Conservation (phyloP, 2,329 filamentous ascomycete genomes). For the Malbranchea cinnamomea region DNA sequence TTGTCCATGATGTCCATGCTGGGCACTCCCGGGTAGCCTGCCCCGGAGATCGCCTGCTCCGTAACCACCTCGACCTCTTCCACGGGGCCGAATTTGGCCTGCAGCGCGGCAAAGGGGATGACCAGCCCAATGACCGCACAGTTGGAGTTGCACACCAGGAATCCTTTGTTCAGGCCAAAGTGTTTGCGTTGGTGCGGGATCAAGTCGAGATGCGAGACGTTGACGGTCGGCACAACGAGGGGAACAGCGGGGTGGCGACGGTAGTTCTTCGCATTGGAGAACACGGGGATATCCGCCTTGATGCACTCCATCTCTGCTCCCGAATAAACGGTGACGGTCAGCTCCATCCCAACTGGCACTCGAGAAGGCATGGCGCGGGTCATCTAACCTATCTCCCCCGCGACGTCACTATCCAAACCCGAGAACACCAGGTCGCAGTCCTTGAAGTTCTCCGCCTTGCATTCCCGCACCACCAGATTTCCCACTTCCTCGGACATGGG, state of each 20-base stretch:
- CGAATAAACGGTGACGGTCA: slow-evolving; percentile 2
- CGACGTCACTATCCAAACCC: slow-evolving; percentile 82
- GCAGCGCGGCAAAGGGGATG: slow-evolving; percentile 82
- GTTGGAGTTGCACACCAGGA: slow-evolving; percentile 95
- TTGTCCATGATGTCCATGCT: slow-evolving; percentile 96
- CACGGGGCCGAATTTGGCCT: slow-evolving; percentile 69
- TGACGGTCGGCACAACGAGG: slow-evolving; percentile 85
- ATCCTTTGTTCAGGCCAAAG: slow-evolving; percentile 62
- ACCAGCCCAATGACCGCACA: slow-evolving; percentile 95
- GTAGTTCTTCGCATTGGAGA: slow-evolving; percentile 98
- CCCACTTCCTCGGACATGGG: slow-evolving; percentile 65
- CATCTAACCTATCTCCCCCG: slow-evolving; percentile 67
- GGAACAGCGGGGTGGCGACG: slow-evolving; percentile 79
- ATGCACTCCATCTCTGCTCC: slow-evolving; percentile 88
- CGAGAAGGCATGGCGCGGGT: too few species aligned
- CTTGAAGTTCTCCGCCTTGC: slow-evolving; percentile 63
- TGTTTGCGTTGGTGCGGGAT: slow-evolving; percentile 76
- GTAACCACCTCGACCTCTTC: slow-evolving; percentile 73
- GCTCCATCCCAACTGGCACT: too few species aligned
- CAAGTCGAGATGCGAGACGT: slow-evolving; percentile 70
- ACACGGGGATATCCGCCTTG: slow-evolving; percentile 74
- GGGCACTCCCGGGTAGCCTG: slow-evolving; percentile 54
- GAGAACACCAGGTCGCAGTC: slow-evolving; percentile 92
- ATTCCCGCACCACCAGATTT: slow-evolving; percentile 72
- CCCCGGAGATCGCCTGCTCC: slow-evolving; percentile 86